Evolutionary conservation across 139 green algal genomes (phyloP).

Genomic region (Asterochloris sp.): DNA sequence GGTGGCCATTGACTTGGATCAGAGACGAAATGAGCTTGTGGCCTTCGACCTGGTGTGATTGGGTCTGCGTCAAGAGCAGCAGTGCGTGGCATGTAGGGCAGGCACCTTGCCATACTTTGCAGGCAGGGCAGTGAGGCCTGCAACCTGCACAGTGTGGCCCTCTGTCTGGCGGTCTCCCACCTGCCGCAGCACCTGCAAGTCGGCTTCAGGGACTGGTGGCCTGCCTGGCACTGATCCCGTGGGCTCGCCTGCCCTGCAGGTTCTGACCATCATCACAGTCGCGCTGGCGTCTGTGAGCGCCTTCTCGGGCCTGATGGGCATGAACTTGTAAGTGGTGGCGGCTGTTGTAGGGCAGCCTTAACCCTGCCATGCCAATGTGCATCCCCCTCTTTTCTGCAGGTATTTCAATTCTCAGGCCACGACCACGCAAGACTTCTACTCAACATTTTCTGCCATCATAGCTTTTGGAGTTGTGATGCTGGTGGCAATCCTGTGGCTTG

Average conservation of each 20-base stretch:
- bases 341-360: too few species aligned
- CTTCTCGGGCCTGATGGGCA: slow-evolving; percentile 18
- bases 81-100: neutral
- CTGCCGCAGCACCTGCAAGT: too few species aligned
- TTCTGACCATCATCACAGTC: slow-evolving; percentile 26
- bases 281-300: slow-evolving; percentile 15
- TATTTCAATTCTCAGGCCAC: too few species aligned
- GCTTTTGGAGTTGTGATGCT: neutral
- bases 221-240: neutral
- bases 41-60: slow-evolving; percentile 22
- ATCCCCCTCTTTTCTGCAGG: too few species aligned
- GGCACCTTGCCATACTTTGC: neutral
- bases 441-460: neutral
- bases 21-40: slow-evolving; percentile 29
- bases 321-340: slow-evolving; percentile 20
- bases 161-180: too few species aligned
- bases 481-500: too few species aligned
- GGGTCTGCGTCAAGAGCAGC: neutral
- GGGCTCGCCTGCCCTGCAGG: slow-evolving; percentile 1
- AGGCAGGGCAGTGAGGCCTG: neutral
- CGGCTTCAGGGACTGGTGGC: too few species aligned
- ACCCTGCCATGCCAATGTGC: too few species aligned
- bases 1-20: slow-evolving; percentile 27
- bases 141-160: too few species aligned
- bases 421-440: neutral